Evolutionary conservation across 2,329 filamentous ascomycete genomes (phyloP).

Genomic region (Hypoxylon sp.): DNA sequence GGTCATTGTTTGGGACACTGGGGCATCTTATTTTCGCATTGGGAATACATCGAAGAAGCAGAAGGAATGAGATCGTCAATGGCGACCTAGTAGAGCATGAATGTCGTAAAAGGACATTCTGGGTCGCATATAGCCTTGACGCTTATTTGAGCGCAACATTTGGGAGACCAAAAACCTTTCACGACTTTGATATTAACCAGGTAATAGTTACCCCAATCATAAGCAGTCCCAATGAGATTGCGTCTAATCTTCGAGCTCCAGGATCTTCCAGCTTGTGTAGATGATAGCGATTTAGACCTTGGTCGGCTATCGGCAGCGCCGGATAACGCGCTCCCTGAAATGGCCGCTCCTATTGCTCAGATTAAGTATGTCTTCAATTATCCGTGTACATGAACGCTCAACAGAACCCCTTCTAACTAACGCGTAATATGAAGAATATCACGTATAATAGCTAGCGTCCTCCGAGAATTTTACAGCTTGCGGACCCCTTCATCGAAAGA

Average conservation of each 20-base stretch:
- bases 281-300: constrained; percentile 64
- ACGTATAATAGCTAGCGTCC: constrained; percentile 60
- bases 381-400: neutral
- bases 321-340: constrained; percentile 50
- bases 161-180: constrained; percentile 72
- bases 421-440: constrained; percentile 51
- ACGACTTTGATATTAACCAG: constrained; percentile 74
- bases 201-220: neutral
- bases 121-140: constrained; percentile 75
- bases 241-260: constrained; percentile 54
- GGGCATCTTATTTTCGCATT: constrained; percentile 58
- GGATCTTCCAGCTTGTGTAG: constrained; percentile 67
- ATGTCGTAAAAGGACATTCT: constrained; percentile 67
- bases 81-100: constrained; percentile 57
- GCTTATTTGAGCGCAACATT: constrained; percentile 75
- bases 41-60: constrained; percentile 58
- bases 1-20: constrained; percentile 62
- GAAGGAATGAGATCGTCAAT: constrained; percentile 41
- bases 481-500: constrained; percentile 48
- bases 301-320: constrained; percentile 11
- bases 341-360: constrained; percentile 63
- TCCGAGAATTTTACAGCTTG: constrained; percentile 62
- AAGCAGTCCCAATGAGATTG: neutral
- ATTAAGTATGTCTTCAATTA: constrained; percentile 52
- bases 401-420: neutral